Evolutionary conservation across 1,284 basidiomycete species (phyloP).

Genomic region (Ganoderma boninense): DNA sequence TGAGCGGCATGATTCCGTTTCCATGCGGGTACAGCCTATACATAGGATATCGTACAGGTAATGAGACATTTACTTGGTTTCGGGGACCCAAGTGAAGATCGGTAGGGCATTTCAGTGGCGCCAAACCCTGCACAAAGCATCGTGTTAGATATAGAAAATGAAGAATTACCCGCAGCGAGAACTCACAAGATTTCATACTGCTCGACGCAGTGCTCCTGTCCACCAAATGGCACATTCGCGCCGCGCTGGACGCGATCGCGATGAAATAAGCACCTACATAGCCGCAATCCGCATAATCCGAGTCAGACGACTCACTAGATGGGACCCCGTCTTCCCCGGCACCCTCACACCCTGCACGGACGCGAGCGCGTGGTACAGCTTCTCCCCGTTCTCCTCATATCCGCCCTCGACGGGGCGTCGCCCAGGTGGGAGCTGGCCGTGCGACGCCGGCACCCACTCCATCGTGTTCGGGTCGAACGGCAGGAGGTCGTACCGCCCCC

Average conservation of each 20-base stretch:
- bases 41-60: constrained; percentile 2
- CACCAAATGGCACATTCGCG: constrained; percentile 42
- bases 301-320: constrained; percentile 55
- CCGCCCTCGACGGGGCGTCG: constrained; percentile 52
- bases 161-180: too few species aligned
- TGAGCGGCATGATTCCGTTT: background rate
- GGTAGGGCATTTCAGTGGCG: constrained; percentile 21
- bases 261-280: constrained; percentile 9
- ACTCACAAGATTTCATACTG: constrained; percentile 30
- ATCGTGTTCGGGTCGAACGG: constrained; percentile 71
- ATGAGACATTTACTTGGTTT: background rate
- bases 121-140: constrained; percentile 39
- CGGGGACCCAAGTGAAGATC: background rate
- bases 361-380: constrained; percentile 49
- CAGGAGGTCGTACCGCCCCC: constrained; percentile 73
- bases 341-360: constrained; percentile 58
- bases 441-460: constrained; percentile 71
- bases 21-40: background rate
- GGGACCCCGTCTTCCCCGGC: constrained; percentile 77
- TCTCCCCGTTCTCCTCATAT: constrained; percentile 49
- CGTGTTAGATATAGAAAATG: background rate
- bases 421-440: constrained; percentile 63
- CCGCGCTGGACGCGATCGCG: constrained; percentile 47
- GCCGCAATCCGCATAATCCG: constrained; percentile 15
- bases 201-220: constrained; percentile 23